Base-by-base conservation (phyloP, 2,329 filamentous ascomycete species). In the Fusarium sp. region DNA sequence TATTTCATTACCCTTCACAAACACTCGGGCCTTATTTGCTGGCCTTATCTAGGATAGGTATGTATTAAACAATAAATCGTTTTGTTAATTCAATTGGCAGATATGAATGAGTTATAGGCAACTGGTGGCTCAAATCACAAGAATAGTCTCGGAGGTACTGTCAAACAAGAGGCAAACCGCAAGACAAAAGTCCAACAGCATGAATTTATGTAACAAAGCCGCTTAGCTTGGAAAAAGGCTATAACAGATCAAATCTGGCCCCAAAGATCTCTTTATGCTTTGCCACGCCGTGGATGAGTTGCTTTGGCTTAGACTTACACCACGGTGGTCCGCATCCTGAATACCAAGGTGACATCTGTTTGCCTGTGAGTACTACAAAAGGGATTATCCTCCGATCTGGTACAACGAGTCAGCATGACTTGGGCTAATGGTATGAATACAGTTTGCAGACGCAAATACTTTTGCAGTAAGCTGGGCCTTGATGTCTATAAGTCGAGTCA, bases 211-310 rank as follows among this genome's bases (percentile, higher is more conserved):
- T 15, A 47, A 7, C 8, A 15, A 47, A 0, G 13, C 13, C 44
- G 26, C 18, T 11, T 28, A 12, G 1, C 18, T 22, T 28, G 4
- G 20, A 28, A 28, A 4, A 28, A 1, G 8, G 7, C 3, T 5
- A 7, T 8, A 22, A 1, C 9, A 28, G 18, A 47, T 28, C 18
- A 0, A 15, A 28, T 22, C 13, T 28, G 24, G 24, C 2, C 13
- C 26, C 18, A 28, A 22, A 47, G 44, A 47, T 28, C 0, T 11
- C 8, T 47, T 22, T 22, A 3, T 11, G 8, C 18, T 10, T 22
- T 28, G 18, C 7, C 18, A 7, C 12, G 5, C 4, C 18, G 6
- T 22, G 7, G 11, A 49, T 49, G 28, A 11, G 5, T 33, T 51
- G 5, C 6, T 9, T 14, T n/a, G 7, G 18, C 22, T 6, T 35